Conservation (phyloP, 805 yeast species). For the Sugiyamaella valdiviana region DNA sequence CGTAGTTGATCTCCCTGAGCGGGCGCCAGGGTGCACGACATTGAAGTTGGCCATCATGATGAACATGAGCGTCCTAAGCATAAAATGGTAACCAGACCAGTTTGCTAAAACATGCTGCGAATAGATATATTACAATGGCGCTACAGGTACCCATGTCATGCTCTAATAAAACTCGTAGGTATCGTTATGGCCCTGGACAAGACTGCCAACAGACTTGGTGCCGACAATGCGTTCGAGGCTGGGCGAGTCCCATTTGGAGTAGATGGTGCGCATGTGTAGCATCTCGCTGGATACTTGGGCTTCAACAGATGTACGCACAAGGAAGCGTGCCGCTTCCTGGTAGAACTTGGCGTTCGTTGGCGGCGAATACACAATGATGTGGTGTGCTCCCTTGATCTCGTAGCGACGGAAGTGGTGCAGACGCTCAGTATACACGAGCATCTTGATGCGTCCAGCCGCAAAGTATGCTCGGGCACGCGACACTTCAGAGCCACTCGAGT, state of each 20-base stretch:
- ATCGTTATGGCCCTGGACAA: conserved; percentile 67
- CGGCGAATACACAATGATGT: conserved; percentile 70
- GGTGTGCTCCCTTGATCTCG: conserved; percentile 78
- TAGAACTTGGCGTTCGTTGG: conserved; percentile 85
- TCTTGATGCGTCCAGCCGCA: conserved; percentile 52
- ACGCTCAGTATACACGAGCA: conserved; percentile 88
- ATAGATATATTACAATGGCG: no score
- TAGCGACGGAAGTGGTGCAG: conserved; percentile 86
- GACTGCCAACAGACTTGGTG: conserved; percentile 55
- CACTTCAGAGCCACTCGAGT: conserved; percentile 64
- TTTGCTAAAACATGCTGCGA: no score
- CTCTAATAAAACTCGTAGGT: conserved; percentile 63
- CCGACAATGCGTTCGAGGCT: conserved; percentile 84
- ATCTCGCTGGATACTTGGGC: conserved; percentile 51
- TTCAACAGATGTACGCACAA: conserved; percentile 52
- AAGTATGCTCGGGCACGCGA: conserved; percentile 68
- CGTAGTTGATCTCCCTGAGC: no score
- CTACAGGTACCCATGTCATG: no score
- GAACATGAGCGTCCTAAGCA: no score
- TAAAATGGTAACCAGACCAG: no score
- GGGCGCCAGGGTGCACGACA: no score
- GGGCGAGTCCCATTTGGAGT: conserved; percentile 72
- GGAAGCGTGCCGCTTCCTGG: conserved; percentile 55
- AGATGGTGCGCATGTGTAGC: conserved; percentile 51
- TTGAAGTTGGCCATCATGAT: no score